Evolutionary conservation across 441 rosid species (phyloP).

Genomic region (Omphalea diandra): DNA sequence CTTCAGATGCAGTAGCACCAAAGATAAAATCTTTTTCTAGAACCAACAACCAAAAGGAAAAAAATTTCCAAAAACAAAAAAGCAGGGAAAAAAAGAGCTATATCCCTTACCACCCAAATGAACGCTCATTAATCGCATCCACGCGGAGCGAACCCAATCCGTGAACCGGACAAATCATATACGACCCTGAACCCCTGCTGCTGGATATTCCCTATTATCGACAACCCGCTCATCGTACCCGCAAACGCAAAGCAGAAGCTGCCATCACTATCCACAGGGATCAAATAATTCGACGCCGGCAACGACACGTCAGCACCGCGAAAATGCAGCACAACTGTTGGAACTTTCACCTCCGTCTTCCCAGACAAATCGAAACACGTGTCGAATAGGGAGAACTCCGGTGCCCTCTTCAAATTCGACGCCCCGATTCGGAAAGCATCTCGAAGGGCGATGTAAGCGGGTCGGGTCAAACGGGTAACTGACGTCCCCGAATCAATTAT

Average conservation of each 20-base stretch:
- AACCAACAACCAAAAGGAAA: background rate
- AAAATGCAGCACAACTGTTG: slow-evolving; percentile 84
- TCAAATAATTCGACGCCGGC: slow-evolving; percentile 80
- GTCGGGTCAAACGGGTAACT: slow-evolving; percentile 72
- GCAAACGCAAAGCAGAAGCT: slow-evolving; percentile 93
- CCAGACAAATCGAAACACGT: slow-evolving; percentile 85
- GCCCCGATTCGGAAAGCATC: slow-evolving; percentile 67
- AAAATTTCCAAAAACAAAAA: background rate
- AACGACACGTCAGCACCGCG: slow-evolving; percentile 77
- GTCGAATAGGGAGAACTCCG: slow-evolving; percentile 81
- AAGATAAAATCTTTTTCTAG: slow-evolving; percentile 1
- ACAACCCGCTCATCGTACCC: slow-evolving; percentile 70
- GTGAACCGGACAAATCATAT: slow-evolving; percentile 63
- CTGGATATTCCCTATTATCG: slow-evolving; percentile 87
- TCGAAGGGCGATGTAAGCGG: slow-evolving; percentile 72
- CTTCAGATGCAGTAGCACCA: slow-evolving; percentile 7
- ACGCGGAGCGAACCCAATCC: slow-evolving; percentile 77
- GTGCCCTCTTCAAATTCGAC: slow-evolving; percentile 49
- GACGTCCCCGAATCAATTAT: slow-evolving; percentile 93
- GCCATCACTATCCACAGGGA: slow-evolving; percentile 72
- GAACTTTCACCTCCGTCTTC: slow-evolving; percentile 80
- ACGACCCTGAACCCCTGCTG: slow-evolving; percentile 91
- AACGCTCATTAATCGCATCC: slow-evolving; percentile 52
- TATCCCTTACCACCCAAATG: slow-evolving; percentile 1
- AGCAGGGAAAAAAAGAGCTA: slow-evolving; percentile 18